These are phyloP conservation scores for Colletotrichum sp. DNA, from an alignment of 2,329 filamentous ascomycete genomes.

Conservation along the genomic window DNA sequence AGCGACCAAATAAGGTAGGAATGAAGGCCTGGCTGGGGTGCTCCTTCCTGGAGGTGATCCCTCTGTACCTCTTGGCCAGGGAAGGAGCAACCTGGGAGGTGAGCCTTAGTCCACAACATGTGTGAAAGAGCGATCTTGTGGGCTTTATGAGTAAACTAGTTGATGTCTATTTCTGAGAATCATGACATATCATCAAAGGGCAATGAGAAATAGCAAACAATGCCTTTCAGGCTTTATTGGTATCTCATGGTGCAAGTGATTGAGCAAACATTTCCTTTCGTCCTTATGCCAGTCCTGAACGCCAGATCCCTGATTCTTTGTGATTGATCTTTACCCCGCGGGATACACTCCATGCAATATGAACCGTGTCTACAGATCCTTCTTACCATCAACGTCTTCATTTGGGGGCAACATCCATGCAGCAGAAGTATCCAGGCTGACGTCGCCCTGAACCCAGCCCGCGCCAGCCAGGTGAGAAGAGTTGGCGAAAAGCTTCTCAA, in stretches of 20 bases:
- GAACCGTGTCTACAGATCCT: not conserved
- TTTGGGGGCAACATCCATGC: not conserved
- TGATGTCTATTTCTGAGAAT: not conserved
- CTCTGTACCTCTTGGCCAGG: rapidly evolving
- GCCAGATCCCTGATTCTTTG: not conserved
- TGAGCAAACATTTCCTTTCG: not conserved
- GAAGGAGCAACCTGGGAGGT: not conserved
- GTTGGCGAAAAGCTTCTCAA: not conserved
- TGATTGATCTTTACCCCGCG: not conserved
- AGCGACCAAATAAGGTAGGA: rapidly evolving
- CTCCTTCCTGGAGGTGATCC: not conserved
- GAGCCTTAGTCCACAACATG: rapidly evolving
- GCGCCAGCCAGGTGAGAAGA: not conserved
- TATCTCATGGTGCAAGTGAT: not conserved
- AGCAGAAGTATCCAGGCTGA: not conserved
- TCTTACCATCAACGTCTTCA: not conserved
- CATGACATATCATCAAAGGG: not conserved
- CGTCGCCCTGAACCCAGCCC: not conserved
- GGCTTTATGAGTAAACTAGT: not conserved
- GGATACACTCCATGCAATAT: rapidly evolving
- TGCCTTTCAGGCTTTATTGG: not conserved
- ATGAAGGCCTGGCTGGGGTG: not conserved
- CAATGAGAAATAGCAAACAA: not conserved
- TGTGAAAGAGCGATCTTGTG: not conserved
- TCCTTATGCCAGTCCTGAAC: not conserved